Evolutionary conservation across 1,139 yeast genomes (phyloP), one percentile per base, ranked within the genome.

Genomic region (Cylindricascospora bacillispora): DNA sequence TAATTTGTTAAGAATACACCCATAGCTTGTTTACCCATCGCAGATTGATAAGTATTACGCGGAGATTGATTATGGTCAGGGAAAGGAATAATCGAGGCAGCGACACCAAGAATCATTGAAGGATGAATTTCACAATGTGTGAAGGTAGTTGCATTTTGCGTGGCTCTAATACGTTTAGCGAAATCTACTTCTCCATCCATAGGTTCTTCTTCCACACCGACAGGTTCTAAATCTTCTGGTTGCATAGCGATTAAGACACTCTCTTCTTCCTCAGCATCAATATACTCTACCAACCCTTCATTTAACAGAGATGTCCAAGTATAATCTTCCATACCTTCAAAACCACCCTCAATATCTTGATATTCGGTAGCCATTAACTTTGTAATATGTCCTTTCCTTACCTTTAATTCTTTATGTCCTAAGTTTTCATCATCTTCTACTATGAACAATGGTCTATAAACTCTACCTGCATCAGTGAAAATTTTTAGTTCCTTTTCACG

Each of bases 11-110:
- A 68, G 59, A 83, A 86, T n/a, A 92, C 98, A 54, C 99, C 99
- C 98, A 89, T 89, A 36, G 99, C 99, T 63, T 89, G 99, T 60
- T 89, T 89, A 73, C 98, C 98, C 98, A 89, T 89, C 41, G 98
- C 98, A 54, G 95, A 85, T 64, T 89, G 98, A 61, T 89, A 89
- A 5, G 98, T 89, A 57, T 89, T 89, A 75, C 98, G 93, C 36
- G 98, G 98, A 35, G 97, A 86, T 66, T 89, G 99, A 59, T 89
- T 89, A 60, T 89, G 99, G 62, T 89, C 98, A 11, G 99, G 99
- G 81, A 89, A 89, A 15, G 99, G 99, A 68, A 89, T 89, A 56
- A 89, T 86, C 24, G 95, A 82, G 6, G 99, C 99, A 28, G 95
- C 94, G 44, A 89, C 95, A 57, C 99, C 99, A 41, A 89, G 67